A percentile compares a stretch with the other conserved stretches of the same genome.
Evolutionary conservation across 2,329 filamentous ascomycete species (phyloP).

Genomic region (Chalara sp.): DNA sequence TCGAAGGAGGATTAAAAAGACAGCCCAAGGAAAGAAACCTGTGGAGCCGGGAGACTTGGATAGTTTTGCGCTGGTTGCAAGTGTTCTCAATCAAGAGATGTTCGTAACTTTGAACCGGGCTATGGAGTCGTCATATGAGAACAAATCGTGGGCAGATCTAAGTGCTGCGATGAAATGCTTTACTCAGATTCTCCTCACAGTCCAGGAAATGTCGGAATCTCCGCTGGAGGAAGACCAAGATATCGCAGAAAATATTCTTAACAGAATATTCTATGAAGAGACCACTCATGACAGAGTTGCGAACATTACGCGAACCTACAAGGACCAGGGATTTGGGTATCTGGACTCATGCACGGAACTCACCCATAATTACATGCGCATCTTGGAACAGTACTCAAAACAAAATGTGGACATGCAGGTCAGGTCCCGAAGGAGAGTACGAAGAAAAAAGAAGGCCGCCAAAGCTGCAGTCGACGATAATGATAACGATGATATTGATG

Average conservation of each 20-base stretch:
- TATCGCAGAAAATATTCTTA: constrained; percentile 95
- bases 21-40: constrained; percentile 40
- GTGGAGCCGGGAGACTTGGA: constrained; percentile 49
- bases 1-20: constrained; percentile 55
- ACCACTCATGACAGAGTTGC: constrained; percentile 84
- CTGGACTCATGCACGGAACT: constrained; percentile 89
- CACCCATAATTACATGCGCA: constrained; percentile 82
- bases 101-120: constrained; percentile 82
- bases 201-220: constrained; percentile 86
- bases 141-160: constrained; percentile 81
- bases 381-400: constrained; percentile 89
- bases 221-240: constrained; percentile 89
- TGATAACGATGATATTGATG: constrained; percentile 47
- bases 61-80: constrained; percentile 80
- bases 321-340: constrained; percentile 89
- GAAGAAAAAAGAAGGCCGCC: constrained; percentile 64
- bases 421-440: constrained; percentile 67
- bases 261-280: constrained; percentile 97
- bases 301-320: constrained; percentile 76
- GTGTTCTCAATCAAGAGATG: constrained; percentile 88
- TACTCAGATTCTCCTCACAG: constrained; percentile 85
- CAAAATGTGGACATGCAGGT: constrained; percentile 93
- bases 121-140: constrained; percentile 72
- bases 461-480: constrained; percentile 35
- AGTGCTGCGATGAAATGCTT: constrained; percentile 89